Percentiles rank a stretch among this genome's conserved stretches.
These are phyloP conservation scores for Trichoderma polysporum DNA, from an alignment of 2,329 filamentous ascomycete species.

Conservation along the genomic window DNA sequence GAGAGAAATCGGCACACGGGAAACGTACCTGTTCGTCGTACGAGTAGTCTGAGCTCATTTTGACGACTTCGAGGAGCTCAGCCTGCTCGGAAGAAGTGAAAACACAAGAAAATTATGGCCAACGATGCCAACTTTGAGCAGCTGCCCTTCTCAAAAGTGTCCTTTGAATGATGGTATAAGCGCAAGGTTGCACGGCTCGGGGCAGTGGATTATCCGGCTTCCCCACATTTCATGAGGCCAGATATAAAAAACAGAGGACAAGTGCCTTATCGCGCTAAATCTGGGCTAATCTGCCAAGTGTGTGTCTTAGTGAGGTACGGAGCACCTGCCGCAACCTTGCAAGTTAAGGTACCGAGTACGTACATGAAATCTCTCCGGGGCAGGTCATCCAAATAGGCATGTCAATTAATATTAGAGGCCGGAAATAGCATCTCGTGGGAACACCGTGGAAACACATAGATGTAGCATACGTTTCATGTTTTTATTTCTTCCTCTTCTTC, in stretches of 20 bases:
- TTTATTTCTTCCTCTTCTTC: no score
- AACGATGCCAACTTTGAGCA: neutral
- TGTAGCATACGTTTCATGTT: conserved; percentile 18
- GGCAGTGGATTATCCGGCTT: conserved; percentile 37
- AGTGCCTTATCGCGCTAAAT: neutral
- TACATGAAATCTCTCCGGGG: neutral
- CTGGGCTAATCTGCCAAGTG: neutral
- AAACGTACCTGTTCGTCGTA: conserved; percentile 84
- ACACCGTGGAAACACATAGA: neutral
- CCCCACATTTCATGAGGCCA: conserved; percentile 19
- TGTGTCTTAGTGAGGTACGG: neutral
- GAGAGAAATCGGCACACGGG: neutral
- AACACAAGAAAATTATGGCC: conserved; percentile 19
- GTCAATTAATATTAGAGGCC: neutral
- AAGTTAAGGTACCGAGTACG: neutral
- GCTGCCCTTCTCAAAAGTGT: conserved; percentile 20
- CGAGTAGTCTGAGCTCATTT: conserved; percentile 92
- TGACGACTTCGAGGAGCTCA: conserved; percentile 44
- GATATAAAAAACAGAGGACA: neutral
- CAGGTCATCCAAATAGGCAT: neutral
- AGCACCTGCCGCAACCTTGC: neutral
- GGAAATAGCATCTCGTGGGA: conserved; percentile 3
- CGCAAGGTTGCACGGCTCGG: conserved; percentile 26
- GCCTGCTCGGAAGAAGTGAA: conserved; percentile 30
- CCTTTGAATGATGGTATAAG: conserved; percentile 17